Evolutionary conservation across 345 rosid species (phyloP), one percentile per base, ranked within the genome.

Genomic region (Syzygium jambos): DNA sequence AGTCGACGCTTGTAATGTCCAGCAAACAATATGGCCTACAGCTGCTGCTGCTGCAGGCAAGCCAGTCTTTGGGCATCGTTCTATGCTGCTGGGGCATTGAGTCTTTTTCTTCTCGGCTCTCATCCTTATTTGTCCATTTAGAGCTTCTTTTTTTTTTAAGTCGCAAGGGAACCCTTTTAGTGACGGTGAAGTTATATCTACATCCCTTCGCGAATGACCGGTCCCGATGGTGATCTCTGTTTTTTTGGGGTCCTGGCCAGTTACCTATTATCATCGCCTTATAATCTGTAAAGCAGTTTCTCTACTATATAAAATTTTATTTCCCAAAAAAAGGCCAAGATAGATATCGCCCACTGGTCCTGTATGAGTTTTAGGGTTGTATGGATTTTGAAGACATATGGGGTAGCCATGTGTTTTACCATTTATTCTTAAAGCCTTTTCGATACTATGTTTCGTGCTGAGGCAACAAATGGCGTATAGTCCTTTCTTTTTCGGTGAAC

Each of bases 1-100:
- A 85, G 94, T 95, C 84, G 99, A 97, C 89, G 82, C 99, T 38
- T 97, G 99, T 12, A 92, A 91, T 88, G 92, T 96, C 88, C 96
- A 93, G 90, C 98, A 94, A 88, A 96, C 96, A 29, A 95, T 52
- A 52, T 4, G 51, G 49, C 61, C 99, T 51, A 96, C 97, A 52
- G 43, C 59, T 29, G 27, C 46, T 29, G 73, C 49, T 29, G 86
- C 86, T n/a, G 46, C 27, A 52, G 68, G 61, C 53, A 53, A 41
- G 84, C 51, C 84, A 34, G 41, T 78, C 43, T 19, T 13, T 23
- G 27, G 27, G 27, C 59, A 55, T 55, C 27, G 25, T 22, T 22
- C 59, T 22, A 55, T 55, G 27, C 11, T 22, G 59, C 27, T 22
- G 59, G 27, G 27, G 11, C n/a, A 56, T 56, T 22, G 61, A 9